phyloP scores from a whole-genome alignment of 805 yeast species.

The Pichia occidentalis region DNA sequence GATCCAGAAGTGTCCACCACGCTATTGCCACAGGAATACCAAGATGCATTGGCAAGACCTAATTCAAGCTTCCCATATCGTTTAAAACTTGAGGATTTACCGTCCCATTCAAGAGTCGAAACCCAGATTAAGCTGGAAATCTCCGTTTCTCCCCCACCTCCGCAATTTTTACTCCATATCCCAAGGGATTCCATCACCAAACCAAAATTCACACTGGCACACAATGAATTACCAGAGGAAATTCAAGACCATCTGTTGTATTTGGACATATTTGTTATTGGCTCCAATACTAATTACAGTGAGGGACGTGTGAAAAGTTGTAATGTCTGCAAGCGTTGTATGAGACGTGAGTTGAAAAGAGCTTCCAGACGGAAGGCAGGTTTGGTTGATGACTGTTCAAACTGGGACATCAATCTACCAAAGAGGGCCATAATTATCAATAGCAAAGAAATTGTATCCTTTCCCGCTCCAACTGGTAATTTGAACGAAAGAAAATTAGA shows the following conservation, averaged over 20 bases:
- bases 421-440: conserved; percentile 87
- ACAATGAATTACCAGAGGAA: conserved; percentile 41
- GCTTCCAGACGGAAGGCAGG: conserved; percentile 88
- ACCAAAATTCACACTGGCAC: conserved; percentile 65
- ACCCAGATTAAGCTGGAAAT: conserved; percentile 83
- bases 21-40: conserved; percentile 27
- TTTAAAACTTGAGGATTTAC: conserved; percentile 55
- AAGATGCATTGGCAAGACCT: conserved; percentile 14
- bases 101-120: conserved; percentile 83
- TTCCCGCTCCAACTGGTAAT: conserved; percentile 49
- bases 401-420: conserved; percentile 69
- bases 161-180: conserved; percentile 63
- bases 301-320: conserved; percentile 36
- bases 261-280: conserved; percentile 75
- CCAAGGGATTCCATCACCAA: conserved; percentile 87
- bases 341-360: conserved; percentile 87
- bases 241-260: conserved; percentile 49
- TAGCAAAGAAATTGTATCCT: conserved; percentile 77
- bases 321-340: conserved; percentile 80
- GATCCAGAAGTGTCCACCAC: conserved; percentile 24
- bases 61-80: conserved; percentile 38
- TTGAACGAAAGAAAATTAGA: conserved; percentile 36
- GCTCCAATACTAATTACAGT: conserved; percentile 15
- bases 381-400: conserved; percentile 61
- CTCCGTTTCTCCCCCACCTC: conserved; percentile 68